Percentiles rank a stretch among this genome's conserved stretches.
These are phyloP conservation scores for Cyberlindnera maritima DNA, from an alignment of 805 yeast species.

Conservation along the genomic window DNA sequence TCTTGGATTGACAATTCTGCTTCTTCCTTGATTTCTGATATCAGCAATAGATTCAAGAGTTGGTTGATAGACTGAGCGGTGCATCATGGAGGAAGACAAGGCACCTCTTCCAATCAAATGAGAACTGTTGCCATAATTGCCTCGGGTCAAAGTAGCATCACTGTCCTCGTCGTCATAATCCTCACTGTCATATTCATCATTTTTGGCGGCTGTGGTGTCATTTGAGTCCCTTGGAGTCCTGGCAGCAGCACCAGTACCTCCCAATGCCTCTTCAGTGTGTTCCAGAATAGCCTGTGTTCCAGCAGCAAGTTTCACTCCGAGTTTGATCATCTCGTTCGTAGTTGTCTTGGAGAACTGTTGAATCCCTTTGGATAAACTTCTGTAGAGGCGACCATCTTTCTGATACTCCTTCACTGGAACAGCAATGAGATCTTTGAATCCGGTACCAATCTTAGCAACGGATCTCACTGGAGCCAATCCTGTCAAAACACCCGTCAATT, in stretches of 20 bases:
- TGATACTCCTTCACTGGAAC: constrained; percentile 74
- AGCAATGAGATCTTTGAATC: constrained; percentile 68
- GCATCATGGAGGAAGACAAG: constrained; percentile 12
- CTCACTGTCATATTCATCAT: constrained; percentile 19
- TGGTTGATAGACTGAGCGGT: constrained; percentile 27
- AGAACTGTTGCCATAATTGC: constrained; percentile 23
- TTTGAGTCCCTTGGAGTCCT: constrained; percentile 28
- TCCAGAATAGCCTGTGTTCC: constrained; percentile 85
- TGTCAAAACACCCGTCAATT: constrained; percentile 73
- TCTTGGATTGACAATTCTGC: not conserved
- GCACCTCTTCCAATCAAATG: constrained; percentile 28
- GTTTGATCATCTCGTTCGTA: constrained; percentile 71
- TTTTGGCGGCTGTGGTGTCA: not conserved
- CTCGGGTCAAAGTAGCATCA: constrained; percentile 10
- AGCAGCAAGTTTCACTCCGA: constrained; percentile 82
- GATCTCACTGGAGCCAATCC: constrained; percentile 85
- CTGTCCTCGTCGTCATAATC: constrained; percentile 36
- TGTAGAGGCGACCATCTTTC: constrained; percentile 65
- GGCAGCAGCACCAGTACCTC: constrained; percentile 66
- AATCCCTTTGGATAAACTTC: constrained; percentile 76
- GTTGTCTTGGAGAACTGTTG: constrained; percentile 71
- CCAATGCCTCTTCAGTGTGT: constrained; percentile 72
- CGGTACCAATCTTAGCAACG: constrained; percentile 72
- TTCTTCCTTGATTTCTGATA: constrained; percentile 10
- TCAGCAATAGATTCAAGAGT: constrained; percentile 27